Evolutionary conservation across 2,329 filamentous ascomycete genomes (phyloP).

Genomic region (Botrytis squamosa): DNA sequence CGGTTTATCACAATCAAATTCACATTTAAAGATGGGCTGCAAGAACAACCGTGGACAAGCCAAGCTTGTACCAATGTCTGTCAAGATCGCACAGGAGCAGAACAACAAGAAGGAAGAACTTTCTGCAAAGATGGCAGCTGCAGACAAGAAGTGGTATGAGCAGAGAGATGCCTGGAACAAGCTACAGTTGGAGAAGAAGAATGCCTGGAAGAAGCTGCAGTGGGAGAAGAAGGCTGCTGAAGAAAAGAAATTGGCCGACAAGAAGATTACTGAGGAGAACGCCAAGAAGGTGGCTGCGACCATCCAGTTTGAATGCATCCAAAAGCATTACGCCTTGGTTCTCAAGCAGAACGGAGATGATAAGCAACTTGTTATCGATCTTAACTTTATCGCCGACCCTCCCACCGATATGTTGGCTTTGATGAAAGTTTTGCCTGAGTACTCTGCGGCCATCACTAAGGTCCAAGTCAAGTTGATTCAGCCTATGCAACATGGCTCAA

Average conservation of each 20-base stretch:
- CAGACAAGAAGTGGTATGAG: neutral
- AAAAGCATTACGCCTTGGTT: neutral
- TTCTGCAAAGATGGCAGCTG: neutral
- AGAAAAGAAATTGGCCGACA: no score
- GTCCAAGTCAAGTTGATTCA: neutral
- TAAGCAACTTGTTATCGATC: neutral
- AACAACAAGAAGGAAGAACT: neutral
- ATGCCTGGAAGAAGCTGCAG: neutral
- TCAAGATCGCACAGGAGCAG: neutral
- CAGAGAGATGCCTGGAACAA: neutral
- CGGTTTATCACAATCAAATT: no score
- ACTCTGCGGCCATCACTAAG: neutral
- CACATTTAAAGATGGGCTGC: no score
- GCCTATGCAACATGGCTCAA: neutral
- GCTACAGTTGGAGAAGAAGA: neutral
- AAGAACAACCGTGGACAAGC: neutral
- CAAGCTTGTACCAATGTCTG: neutral
- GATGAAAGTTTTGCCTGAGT: neutral
- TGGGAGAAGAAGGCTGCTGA: neutral
- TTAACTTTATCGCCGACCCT: neutral
- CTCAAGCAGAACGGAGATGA: neutral
- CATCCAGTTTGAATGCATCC: neutral
- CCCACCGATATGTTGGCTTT: neutral
- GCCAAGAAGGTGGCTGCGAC: neutral
- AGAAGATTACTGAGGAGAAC: neutral